Conservation (phyloP, 2,329 filamentous ascomycete species). For the Parastagonospora avenae region DNA sequence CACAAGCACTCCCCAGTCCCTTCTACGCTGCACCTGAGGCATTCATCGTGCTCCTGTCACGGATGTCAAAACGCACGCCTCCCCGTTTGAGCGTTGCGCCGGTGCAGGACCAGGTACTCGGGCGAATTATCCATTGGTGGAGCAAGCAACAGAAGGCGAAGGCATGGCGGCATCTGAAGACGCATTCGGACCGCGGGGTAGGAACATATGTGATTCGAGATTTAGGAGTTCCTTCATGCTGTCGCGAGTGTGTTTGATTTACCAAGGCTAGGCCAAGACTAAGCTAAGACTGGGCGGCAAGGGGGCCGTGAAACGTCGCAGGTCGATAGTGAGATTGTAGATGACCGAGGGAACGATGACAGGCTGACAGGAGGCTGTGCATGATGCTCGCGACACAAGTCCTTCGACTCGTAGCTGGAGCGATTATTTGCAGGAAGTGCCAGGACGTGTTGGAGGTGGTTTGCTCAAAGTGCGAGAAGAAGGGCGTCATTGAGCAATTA, state of each 20-base stretch:
- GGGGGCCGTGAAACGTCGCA: constrained; percentile 6
- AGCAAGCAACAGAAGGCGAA: neutral
- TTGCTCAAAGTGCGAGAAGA: too few species aligned
- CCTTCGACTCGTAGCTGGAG: too few species aligned
- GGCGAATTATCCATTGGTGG: constrained; percentile 3
- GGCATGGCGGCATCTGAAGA: neutral
- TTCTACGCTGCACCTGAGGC: constrained; percentile 1
- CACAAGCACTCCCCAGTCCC: neutral
- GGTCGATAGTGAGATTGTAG: neutral
- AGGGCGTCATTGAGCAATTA: too few species aligned
- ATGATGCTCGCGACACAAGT: too few species aligned
- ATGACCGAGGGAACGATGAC: too few species aligned
- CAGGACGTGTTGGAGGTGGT: too few species aligned
- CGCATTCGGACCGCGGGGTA: neutral
- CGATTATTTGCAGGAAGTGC: too few species aligned
- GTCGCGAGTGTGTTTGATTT: constrained; percentile 5
- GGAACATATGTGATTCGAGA: constrained; percentile 1
- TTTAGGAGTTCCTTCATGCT: constrained; percentile 3
- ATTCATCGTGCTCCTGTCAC: constrained; percentile 2
- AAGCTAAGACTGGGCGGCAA: constrained; percentile 6
- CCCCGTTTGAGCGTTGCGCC: neutral
- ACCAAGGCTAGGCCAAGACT: neutral
- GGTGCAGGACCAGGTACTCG: neutral
- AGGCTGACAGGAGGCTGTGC: too few species aligned
- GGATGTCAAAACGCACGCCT: neutral